phyloP scores from a whole-genome alignment of 352 stramenopile genomes.

The Phytopythium montanum region DNA sequence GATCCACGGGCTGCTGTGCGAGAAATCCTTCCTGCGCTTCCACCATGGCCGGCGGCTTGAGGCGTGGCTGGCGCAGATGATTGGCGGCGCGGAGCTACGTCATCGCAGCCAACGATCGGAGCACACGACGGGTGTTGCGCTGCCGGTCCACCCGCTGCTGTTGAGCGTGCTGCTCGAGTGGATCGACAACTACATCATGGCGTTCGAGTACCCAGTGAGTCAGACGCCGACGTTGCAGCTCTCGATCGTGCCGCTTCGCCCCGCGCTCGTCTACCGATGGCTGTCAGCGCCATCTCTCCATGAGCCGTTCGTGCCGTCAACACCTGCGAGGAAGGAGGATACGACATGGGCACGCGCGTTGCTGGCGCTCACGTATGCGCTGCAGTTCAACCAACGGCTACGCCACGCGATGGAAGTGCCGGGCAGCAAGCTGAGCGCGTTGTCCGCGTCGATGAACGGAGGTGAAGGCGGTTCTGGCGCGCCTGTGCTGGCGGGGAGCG shows the following conservation, averaged over 20 bases:
- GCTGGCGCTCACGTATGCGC: conserved; percentile 46
- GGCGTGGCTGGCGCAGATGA: conserved; percentile 39
- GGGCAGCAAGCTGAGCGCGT: conserved; percentile 49
- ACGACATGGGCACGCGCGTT: conserved; percentile 32
- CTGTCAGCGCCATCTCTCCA: conserved; percentile 24
- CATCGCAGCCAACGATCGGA: conserved; percentile 4
- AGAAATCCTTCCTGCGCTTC: conserved; percentile 66
- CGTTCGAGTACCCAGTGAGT: conserved; percentile 66
- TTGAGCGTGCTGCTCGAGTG: conserved; percentile 55
- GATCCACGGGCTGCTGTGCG: conserved; percentile 48
- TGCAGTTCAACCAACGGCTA: conserved; percentile 70
- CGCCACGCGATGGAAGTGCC: conserved; percentile 45
- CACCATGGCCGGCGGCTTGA: conserved; percentile 53
- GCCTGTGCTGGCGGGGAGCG: conserved; percentile 14
- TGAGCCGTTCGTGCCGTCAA: neutral
- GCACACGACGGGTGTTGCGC: conserved; percentile 6
- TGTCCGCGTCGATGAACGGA: conserved; percentile 23
- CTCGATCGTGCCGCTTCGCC: conserved; percentile 54
- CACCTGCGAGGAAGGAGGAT: conserved; percentile 11
- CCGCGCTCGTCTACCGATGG: conserved; percentile 32
- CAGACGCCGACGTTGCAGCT: conserved; percentile 54
- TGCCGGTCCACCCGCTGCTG: conserved; percentile 53
- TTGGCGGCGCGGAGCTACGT: conserved; percentile 18
- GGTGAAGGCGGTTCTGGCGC: neutral
- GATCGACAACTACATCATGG: conserved; percentile 76